A percentile compares a stretch with the other conserved stretches of the same genome.
Conservation (phyloP, 2,329 filamentous ascomycete species). For the Falciphora oryzae region DNA sequence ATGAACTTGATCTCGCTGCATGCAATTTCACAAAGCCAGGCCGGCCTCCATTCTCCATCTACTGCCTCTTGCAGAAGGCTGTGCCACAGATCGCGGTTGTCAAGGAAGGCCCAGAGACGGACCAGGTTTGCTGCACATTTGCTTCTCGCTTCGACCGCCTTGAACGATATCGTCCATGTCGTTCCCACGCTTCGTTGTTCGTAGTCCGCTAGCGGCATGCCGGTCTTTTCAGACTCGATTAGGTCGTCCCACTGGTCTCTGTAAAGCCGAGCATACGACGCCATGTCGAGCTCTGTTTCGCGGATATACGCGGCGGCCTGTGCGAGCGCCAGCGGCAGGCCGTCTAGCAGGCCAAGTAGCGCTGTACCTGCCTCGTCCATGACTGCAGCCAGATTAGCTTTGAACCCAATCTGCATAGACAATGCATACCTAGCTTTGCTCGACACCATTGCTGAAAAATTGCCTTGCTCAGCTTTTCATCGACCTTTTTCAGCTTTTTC, state of each 20-base stretch:
- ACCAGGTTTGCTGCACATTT: slow-evolving; percentile 18
- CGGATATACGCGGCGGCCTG: slow-evolving; percentile 20
- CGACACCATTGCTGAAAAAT: slow-evolving; percentile 23
- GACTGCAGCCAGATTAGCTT: slow-evolving; percentile 13
- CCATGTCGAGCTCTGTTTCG: slow-evolving; percentile 13
- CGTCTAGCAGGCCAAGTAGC: slow-evolving; percentile 21
- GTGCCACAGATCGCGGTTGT: slow-evolving; percentile 19
- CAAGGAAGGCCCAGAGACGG: slow-evolving; percentile 20
- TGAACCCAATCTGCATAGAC: slow-evolving; percentile 6
- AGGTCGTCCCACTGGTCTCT: slow-evolving; percentile 14
- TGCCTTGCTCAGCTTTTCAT: slow-evolving; percentile 18
- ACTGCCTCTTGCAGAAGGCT: slow-evolving; percentile 15
- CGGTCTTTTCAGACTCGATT: slow-evolving; percentile 8
- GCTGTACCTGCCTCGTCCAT: slow-evolving; percentile 15
- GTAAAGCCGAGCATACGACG: slow-evolving; percentile 16
- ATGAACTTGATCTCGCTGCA: too few species aligned
- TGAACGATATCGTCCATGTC: slow-evolving; percentile 18
- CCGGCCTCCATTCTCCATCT: too few species aligned
- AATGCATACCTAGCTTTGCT: slow-evolving; percentile 18
- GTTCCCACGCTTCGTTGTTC: slow-evolving; percentile 15
- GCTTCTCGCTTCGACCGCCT: slow-evolving; percentile 15
- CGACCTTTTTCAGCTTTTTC: slow-evolving; percentile 18
- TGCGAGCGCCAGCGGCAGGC: slow-evolving; percentile 23
- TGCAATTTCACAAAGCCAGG: too few species aligned
- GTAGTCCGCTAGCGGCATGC: slow-evolving; percentile 13